Base-by-base conservation (phyloP, 768 basidiomycete genomes). In the Mycena floridula region DNA sequence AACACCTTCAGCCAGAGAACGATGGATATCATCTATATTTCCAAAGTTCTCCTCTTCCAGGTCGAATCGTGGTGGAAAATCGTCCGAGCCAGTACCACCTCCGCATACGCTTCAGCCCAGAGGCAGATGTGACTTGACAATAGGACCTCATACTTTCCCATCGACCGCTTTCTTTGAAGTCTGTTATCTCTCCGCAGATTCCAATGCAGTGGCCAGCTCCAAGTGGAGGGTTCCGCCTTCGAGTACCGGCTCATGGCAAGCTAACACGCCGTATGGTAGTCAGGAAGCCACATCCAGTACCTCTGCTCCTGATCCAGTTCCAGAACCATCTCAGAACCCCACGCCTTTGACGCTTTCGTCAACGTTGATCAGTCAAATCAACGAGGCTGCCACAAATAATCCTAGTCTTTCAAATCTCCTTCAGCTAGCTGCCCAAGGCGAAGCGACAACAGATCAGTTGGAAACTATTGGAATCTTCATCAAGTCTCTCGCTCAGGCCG, bases 151-250 rank as follows among this genome's bases (percentile, higher is more conserved):
- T 59, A 63, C 69, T 22, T 90, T 90, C 54, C 56, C 67, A 25
- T 77, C 81, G 20, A 88, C 86, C 0, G 67, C 73, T 0, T 67
- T 91, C 47, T 88, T 79, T 50, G 85, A 90, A 62, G 82, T 85
- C 7, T 74, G 81, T 55, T 89, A 89, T 60, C 69, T 79, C 72
- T 3, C 48, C 59, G n/a, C 59, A 52, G 12, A 54, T 26, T n/a
- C 57, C 38, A 24, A 28, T 11, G 30, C 3, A 18, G 18, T 21
- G 27, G 25, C 5, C 42, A 20, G 12, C 18, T 27, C 22, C 9
- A 20, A 11, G n/a, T 30, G 5, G 15, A n/a, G n/a, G n/a, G n/a
- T n/a, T n/a, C n/a, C n/a, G n/a, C n/a, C n/a, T n/a, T n/a, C n/a
- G n/a, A n/a, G n/a, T n/a, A n/a, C n/a, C n/a, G 25, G 8, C 22